A percentile compares a stretch with the other conserved stretches of the same genome.
phyloP scores from a whole-genome alignment of 2,329 filamentous ascomycete species.

The Colletotrichum costaricense region DNA sequence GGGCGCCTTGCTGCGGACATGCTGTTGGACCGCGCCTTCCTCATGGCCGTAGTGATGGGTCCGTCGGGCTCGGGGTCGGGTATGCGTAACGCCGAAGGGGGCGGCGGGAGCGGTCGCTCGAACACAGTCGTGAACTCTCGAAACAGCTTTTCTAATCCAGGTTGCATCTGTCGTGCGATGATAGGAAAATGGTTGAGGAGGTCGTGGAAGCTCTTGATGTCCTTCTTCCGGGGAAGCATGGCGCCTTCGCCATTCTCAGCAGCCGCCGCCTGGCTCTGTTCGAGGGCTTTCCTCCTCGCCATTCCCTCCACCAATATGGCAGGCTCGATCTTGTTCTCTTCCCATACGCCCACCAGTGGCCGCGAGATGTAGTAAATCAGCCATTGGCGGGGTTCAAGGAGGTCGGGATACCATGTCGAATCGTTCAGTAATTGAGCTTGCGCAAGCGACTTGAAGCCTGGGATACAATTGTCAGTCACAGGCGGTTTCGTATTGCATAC shows the following conservation, averaged over 20 bases:
- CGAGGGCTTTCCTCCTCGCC: conserved; percentile 50
- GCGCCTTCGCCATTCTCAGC: conserved; percentile 55
- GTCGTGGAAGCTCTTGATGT: conserved; percentile 90
- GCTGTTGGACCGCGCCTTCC: conserved; percentile 65
- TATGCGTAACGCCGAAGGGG: conserved; percentile 71
- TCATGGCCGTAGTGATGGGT: conserved; percentile 65
- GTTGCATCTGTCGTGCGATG: conserved; percentile 96
- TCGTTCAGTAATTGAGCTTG: conserved; percentile 90
- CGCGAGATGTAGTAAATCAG: conserved; percentile 95
- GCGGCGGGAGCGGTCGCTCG: conserved; percentile 84
- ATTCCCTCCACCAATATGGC: conserved; percentile 67
- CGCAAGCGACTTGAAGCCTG: conserved; percentile 91
- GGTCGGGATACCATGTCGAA: conserved; percentile 87
- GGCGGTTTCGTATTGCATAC: not conserved
- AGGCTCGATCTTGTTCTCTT: conserved; percentile 77
- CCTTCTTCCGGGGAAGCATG: conserved; percentile 79
- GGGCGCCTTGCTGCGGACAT: conserved; percentile 45
- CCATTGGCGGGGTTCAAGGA: conserved; percentile 92
- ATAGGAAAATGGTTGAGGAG: conserved; percentile 92
- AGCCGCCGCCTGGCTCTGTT: conserved; percentile 49
- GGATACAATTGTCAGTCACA: conserved; percentile 8
- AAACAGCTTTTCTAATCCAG: conserved; percentile 88
- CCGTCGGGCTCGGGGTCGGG: conserved; percentile 69
- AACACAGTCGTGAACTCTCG: conserved; percentile 89
- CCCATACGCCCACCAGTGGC: conserved; percentile 86